Evolutionary conservation across 1,139 yeast species (phyloP).

Genomic region (Martiniozyma asiatica): DNA sequence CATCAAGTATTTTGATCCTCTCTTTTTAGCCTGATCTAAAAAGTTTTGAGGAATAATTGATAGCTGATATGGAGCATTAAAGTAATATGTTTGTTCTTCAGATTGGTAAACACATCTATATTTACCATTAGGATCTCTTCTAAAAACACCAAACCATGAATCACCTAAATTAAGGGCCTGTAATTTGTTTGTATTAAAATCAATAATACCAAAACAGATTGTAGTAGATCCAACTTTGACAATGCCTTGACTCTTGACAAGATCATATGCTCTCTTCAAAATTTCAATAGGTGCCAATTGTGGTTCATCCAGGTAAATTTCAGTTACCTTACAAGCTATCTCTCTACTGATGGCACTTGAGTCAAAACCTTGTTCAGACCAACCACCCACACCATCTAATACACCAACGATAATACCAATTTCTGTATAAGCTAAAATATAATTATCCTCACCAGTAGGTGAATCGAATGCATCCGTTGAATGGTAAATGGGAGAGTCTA

Average conservation of each 20-base stretch:
- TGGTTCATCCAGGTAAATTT: conserved; percentile 15
- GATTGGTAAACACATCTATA: conserved; percentile 56
- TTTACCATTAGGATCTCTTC: conserved; percentile 13
- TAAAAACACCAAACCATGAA: conserved; percentile 83
- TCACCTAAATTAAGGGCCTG: conserved; percentile 81
- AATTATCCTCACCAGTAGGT: conserved; percentile 91
- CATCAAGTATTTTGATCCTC: conserved; percentile 50
- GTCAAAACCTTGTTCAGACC: conserved; percentile 88
- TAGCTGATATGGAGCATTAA: conserved; percentile 86
- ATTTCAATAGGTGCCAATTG: conserved; percentile 30
- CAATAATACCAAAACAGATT: conserved; percentile 71
- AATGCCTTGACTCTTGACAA: conserved; percentile 39
- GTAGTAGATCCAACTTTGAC: conserved; percentile 95
- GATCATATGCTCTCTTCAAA: conserved; percentile 41
- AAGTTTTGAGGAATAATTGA: conserved; percentile 69
- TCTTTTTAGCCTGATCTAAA: conserved; percentile 39
- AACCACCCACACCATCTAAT: conserved; percentile 97
- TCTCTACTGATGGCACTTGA: conserved; percentile 73
- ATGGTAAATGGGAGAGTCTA: conserved; percentile 15
- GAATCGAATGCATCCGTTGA: conserved; percentile 32
- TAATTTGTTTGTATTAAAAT: conserved; percentile 39
- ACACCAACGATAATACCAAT: conserved; percentile 66
- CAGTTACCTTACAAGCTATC: conserved; percentile 35
- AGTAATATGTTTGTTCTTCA: conserved; percentile 70
- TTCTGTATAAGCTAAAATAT: conserved; percentile 37